phyloP scores from a whole-genome alignment of 2,329 filamentous ascomycete genomes.

The Metarhizium robertsii region DNA sequence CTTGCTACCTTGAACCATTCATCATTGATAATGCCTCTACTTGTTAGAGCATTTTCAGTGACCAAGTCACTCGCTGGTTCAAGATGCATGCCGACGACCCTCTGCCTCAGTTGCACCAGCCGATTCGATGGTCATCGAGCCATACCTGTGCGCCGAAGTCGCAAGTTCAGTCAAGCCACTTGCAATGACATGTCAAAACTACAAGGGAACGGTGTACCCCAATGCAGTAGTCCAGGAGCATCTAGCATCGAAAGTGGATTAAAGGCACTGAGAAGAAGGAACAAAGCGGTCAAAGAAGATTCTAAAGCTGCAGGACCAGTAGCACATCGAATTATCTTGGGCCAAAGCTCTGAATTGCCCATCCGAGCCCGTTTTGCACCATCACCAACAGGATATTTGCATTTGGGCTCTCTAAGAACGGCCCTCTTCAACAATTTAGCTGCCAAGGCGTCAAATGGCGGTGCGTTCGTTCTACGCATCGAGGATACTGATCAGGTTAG shows the following conservation, averaged over 20 bases:
- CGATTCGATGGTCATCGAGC: not conserved
- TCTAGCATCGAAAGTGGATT: slow-evolving; percentile 5
- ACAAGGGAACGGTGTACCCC: not conserved
- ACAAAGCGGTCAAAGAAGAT: slow-evolving; percentile 14
- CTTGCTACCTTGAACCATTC: not conserved
- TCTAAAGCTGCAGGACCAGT: not conserved
- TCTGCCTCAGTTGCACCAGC: not conserved
- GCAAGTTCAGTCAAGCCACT: not conserved
- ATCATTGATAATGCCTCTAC: slow-evolving; percentile 6
- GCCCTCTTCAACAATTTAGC: slow-evolving; percentile 93
- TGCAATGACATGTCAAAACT: not conserved
- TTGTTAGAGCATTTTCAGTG: slow-evolving; percentile 2
- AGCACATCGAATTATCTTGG: slow-evolving; percentile 20
- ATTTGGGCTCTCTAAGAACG: slow-evolving; percentile 83
- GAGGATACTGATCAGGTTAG: slow-evolving; percentile 90
- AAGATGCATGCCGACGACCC: not conserved
- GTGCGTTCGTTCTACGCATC: slow-evolving; percentile 82
- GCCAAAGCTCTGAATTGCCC: slow-evolving; percentile 43
- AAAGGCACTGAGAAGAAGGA: slow-evolving; percentile 9
- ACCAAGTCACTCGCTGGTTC: slow-evolving; percentile 1
- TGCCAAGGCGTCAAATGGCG: slow-evolving; percentile 69
- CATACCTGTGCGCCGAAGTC: not conserved
- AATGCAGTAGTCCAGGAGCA: not conserved
- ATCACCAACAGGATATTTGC: slow-evolving; percentile 87
- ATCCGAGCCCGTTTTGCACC: slow-evolving; percentile 72